Base-by-base conservation (phyloP, 495 filamentous ascomycete genomes). In the Haplographium delicatum region DNA sequence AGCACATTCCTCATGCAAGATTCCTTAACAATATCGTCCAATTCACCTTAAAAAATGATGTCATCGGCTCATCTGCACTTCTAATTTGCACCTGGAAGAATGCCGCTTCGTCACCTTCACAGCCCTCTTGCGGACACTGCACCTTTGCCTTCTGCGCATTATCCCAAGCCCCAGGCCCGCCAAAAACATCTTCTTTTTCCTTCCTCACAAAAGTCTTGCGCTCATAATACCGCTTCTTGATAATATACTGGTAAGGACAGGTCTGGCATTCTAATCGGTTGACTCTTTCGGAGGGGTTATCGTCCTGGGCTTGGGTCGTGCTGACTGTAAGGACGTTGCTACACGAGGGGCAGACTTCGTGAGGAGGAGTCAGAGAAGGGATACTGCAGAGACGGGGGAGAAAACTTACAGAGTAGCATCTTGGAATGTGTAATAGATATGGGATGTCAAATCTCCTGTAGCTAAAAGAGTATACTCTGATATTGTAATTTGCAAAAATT, bases 51-150 rank as follows among this genome's bases (percentile, higher is more conserved):
- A 84, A 91, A 68, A 98, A 97, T 33, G 78, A 88, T 40, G 93
- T 98, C 89, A 95, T 96, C 44, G 93, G 93, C 75, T 98, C 93
- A 70, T 98, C 93, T 33, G 94, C 93, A 72, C 88, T 95, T 50
- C 93, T 83, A 70, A 96, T 97, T 78, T 98, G 93, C 59, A 96
- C 82, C 78, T 91, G 86, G 71, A 89, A 94, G 77, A 88, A 96
- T 51, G 88, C 94, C 28, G 94, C 93, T 69, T 86, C 78, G 41
- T 76, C 70, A 25, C 86, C 85, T 51, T 82, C 74, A 70, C 93
- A 98, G 35, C 74, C 70, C 30, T 86, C 81, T 40, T 76, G 76
- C 9, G 84, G 76, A 65, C 93, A 98, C 75, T 89, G 86, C 31
- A 85, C 81, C 74, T 68, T 50, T 18, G 54, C 79, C 72, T 86